phyloP scores from a whole-genome alignment of 1,139 yeast genomes.

The Suhomyces chickasaworum region DNA sequence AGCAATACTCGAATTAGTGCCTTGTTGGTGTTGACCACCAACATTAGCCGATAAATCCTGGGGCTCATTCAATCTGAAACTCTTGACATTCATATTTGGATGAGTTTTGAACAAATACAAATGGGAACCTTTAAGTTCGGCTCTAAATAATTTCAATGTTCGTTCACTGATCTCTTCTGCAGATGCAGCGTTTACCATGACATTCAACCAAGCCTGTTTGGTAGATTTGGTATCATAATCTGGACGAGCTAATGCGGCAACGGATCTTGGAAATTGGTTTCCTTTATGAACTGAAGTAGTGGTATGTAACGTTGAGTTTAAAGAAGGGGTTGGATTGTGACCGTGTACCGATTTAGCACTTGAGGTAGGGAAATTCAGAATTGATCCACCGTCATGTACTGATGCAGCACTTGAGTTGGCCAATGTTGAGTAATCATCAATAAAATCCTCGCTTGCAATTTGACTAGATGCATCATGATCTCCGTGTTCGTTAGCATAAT shows the following conservation, averaged over 20 bases:
- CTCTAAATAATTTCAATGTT: slow-evolving; percentile 52
- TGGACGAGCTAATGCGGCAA: slow-evolving; percentile 28
- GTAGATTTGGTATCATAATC: slow-evolving; percentile 38
- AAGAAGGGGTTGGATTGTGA: slow-evolving; percentile 13
- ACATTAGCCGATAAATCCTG: slow-evolving; percentile 4
- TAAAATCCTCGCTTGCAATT: slow-evolving; percentile 14
- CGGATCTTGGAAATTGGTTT: slow-evolving; percentile 11
- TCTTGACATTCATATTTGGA: slow-evolving; percentile 47
- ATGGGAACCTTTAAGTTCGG: slow-evolving; percentile 66
- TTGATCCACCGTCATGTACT: slow-evolving; percentile 12
- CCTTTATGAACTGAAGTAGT: slow-evolving; percentile 5
- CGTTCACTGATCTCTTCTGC: slow-evolving; percentile 40
- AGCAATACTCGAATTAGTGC: neutral
- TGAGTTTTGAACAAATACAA: slow-evolving; percentile 60
- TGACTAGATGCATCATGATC: slow-evolving; percentile 12
- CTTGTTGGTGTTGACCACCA: neutral
- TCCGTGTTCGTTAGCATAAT: slow-evolving; percentile 4
- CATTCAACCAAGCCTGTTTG: slow-evolving; percentile 50
- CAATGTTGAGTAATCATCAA: slow-evolving; percentile 19
- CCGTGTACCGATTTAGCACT: slow-evolving; percentile 4
- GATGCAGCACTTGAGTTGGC: slow-evolving; percentile 15
- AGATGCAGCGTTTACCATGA: slow-evolving; percentile 35
- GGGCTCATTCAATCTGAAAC: slow-evolving; percentile 32
- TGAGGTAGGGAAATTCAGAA: slow-evolving; percentile 7
- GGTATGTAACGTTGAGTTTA: slow-evolving; percentile 12